Percentiles rank a stretch among this genome's conserved stretches.
Conservation (phyloP, 2,329 filamentous ascomycete genomes). For the Botrytis medusae region DNA sequence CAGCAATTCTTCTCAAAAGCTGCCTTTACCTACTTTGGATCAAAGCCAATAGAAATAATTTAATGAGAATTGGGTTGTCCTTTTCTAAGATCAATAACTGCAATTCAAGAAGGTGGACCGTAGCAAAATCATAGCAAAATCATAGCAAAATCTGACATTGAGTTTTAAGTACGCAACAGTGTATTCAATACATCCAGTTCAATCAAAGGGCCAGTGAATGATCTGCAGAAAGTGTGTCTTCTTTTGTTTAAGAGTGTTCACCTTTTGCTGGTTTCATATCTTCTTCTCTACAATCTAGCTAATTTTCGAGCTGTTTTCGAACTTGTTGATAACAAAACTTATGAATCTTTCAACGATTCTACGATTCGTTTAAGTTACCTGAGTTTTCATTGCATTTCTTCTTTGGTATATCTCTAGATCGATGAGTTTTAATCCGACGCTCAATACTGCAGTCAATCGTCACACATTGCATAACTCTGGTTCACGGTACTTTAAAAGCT, state of each 20-base stretch:
- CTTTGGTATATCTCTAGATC: not conserved
- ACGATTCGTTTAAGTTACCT: not conserved
- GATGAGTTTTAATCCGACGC: not conserved
- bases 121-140: not conserved
- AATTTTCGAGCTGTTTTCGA: not conserved
- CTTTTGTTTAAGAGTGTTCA: not conserved
- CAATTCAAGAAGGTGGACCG: not conserved
- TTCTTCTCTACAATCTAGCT: too few species aligned
- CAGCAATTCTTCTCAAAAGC: not conserved
- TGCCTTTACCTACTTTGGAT: not conserved
- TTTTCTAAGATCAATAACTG: not conserved
- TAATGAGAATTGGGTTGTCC: not conserved
- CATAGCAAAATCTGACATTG: not conserved
- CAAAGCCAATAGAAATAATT: not conserved
- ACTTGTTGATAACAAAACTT: too few species aligned
- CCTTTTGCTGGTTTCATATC: not conserved
- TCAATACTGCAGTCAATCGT: not conserved
- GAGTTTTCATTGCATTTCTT: not conserved
- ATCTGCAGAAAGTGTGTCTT: not conserved
- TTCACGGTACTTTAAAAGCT: not conserved
- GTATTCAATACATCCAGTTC: not conserved
- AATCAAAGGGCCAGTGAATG: not conserved
- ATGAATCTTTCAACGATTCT: not conserved
- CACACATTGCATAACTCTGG: not conserved
- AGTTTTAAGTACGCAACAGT: not conserved